Base-by-base conservation (phyloP, 139 green algal species). In the Pedinophyceae sp. region DNA sequence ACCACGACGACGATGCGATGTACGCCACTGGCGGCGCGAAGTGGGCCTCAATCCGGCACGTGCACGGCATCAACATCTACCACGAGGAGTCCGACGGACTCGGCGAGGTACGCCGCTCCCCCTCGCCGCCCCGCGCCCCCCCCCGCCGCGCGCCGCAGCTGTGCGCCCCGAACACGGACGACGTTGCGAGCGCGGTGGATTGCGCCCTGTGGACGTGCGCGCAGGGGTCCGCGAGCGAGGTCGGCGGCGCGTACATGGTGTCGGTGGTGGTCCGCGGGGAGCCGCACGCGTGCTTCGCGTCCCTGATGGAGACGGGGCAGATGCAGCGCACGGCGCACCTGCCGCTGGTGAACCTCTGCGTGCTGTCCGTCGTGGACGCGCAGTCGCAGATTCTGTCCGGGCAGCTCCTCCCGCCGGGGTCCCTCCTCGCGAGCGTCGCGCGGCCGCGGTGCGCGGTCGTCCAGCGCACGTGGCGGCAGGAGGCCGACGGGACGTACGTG, bases 401-500 rank as follows among this genome's bases (percentile, higher is more conserved):
- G 27, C 18, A 54, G 13, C 38, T 23, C 48, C 24, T 38, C 34
- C 7, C 34, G 34, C 34, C 34, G 10, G 13, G 22, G 13, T 41
- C 28, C 19, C 46, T 50, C 10, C 3, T 16, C 1, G 26, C 29
- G 20, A 25, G 25, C 25, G 29, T 24, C 19, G 6, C 20, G 17
- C 64, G 64, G 6, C 58, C 67, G 1, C 50, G 67, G 16, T 54
- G 74, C 60, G 38, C 66, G 18, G 50, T 72, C 4, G 30, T 79
- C 34, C 49, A 77, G 30, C 66, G 71, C 17, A 68, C 58, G 3
- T 79, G 64, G 64, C 59, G 71, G 7, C 61, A 65, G 27, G 71
- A 79, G 29, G 56, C 58, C 3, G 71, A 79, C 54, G 71, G 71
- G 29, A 71, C 64, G 1, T 77, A 67, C 57, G 70, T 79, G 24